Base-by-base conservation (phyloP, 78 protist genomes). In the Dictyostelium purpureum region DNA sequence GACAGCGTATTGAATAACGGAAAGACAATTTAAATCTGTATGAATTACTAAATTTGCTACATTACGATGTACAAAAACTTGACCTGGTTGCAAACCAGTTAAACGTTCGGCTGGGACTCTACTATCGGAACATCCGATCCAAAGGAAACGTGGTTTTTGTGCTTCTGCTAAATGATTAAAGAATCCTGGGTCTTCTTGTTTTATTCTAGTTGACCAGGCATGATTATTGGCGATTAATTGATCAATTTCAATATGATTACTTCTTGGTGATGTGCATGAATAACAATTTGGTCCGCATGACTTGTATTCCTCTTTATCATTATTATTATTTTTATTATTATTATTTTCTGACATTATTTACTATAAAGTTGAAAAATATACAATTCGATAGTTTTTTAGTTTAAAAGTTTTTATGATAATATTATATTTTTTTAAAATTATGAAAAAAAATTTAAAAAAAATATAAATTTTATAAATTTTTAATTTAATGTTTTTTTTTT, bases 101-200 rank as follows among this genome's bases (percentile, higher is more conserved):
- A 95, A 19, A 51, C 69, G 73, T 37, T 90, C 94, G 33, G 97
- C 96, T n/a, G 98, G 97, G 2, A 98, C 98, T n/a, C 99, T 94
- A 31, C 95, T 49, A 90, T 98, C 99, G 1, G 96, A 19, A 75
- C 98, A 97, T 35, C 98, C 99, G 21, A 98, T 97, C 97, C 97
- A 98, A 33, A 98, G 90, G 77, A 71, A 88, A 11, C 82, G 82
- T 59, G 99, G 98, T 40, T 45, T 10, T 18, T 96, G 97, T 49
- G 54, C 75, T 14, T 19, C 67, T 2, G 94, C 91, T 11, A 87
- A 67, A 28, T 24, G n/a, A 6, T 28, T 9, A 43, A 97, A 97
- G 75, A 66, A 96, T 19, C 77, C 42, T 38, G 98, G 98, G 56
- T 97, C 96, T 31, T 45, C 82, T 51, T 83, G 51, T 14, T 77